Evolutionary conservation across 768 basidiomycete species (phyloP).

Genomic region (Boletus rex-veris): DNA sequence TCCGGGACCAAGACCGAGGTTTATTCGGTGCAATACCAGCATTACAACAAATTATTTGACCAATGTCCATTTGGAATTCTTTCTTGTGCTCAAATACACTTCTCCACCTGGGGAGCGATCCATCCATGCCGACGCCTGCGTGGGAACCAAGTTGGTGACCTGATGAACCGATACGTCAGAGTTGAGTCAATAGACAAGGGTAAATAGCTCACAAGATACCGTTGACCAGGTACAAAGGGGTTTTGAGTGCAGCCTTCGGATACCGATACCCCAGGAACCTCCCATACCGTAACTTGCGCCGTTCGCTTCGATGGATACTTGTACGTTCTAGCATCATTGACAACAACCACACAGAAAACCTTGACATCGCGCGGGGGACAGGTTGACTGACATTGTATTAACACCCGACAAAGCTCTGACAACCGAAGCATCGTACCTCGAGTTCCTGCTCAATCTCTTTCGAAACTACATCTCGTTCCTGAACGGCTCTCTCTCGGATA

Average conservation of each 20-base stretch:
- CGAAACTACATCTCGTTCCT: constrained; percentile 46
- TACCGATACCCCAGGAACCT: constrained; percentile 51
- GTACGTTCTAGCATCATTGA: constrained; percentile 57
- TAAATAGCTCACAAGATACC: constrained; percentile 55
- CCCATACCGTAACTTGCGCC: constrained; percentile 85
- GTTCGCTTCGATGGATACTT: constrained; percentile 51
- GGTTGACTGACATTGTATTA: constrained; percentile 36
- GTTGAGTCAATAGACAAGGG: not conserved
- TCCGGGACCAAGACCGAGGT: too few species aligned
- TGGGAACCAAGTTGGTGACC: constrained; percentile 69
- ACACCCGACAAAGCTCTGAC: not conserved
- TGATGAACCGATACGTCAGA: not conserved
- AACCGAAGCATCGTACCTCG: constrained; percentile 44
- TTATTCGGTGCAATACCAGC: not conserved
- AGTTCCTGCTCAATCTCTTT: constrained; percentile 73
- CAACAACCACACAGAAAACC: constrained; percentile 69
- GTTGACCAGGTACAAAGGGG: constrained; percentile 56
- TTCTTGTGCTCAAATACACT: constrained; percentile 65
- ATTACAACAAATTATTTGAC: constrained; percentile 5
- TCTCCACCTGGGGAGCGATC: constrained; percentile 53
- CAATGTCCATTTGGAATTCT: constrained; percentile 61
- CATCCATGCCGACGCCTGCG: constrained; percentile 71
- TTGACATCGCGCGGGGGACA: constrained; percentile 77
- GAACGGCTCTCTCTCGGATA: constrained; percentile 45
- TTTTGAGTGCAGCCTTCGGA: constrained; percentile 50